A percentile compares a stretch with the other conserved stretches of the same genome.
phyloP scores from a whole-genome alignment of 306 rosid species.

The Prinsepia uniflora region DNA sequence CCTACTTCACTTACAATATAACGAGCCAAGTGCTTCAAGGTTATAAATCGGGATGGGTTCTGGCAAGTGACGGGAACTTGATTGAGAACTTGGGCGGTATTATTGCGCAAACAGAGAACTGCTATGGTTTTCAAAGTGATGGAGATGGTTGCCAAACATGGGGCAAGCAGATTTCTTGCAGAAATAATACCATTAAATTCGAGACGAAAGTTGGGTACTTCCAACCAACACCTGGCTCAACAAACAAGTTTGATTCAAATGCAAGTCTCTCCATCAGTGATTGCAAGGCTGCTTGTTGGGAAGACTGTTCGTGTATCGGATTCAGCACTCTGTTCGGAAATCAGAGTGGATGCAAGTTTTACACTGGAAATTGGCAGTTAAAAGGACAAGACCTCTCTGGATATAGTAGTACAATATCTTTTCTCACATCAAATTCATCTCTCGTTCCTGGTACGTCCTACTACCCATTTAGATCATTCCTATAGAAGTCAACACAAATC shows the following conservation, averaged over 20 bases:
- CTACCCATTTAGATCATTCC: neutral
- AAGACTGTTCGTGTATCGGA: constrained; percentile 3
- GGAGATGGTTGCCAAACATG: constrained; percentile 9
- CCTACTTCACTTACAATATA: neutral
- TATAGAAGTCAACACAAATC: neutral
- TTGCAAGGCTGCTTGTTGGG: constrained; percentile 8
- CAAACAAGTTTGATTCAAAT: neutral
- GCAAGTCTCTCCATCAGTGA: neutral
- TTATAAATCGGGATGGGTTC: neutral
- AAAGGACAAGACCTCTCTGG: neutral
- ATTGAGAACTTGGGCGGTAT: neutral
- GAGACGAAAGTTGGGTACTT: neutral
- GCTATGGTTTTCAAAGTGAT: constrained; percentile 10
- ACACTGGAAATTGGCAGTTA: constrained; percentile 9
- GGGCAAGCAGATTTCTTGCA: constrained; percentile 5
- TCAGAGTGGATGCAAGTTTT: neutral
- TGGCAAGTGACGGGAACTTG: neutral
- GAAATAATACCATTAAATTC: neutral
- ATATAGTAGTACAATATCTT: neutral
- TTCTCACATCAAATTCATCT: neutral
- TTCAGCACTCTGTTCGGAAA: neutral
- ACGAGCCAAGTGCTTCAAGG: neutral
- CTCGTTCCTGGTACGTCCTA: neutral
- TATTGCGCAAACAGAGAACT: constrained; percentile 1
- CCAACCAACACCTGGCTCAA: neutral